Base-by-base conservation (phyloP, 192 early-diverging fungal genomes). In the Coemansia sp. region DNA sequence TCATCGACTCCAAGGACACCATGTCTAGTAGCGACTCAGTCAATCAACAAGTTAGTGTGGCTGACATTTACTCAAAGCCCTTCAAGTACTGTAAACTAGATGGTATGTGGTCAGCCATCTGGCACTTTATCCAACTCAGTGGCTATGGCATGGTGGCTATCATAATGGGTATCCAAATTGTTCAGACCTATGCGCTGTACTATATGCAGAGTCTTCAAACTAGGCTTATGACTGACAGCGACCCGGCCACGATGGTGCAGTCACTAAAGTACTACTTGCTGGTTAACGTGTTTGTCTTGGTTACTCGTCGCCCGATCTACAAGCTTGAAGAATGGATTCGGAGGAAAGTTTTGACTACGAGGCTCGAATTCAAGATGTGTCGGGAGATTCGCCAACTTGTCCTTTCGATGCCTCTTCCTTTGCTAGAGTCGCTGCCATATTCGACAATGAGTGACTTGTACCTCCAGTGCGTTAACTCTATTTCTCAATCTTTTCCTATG, bases 231-330 rank as follows among this genome's bases (percentile, higher is more conserved):
- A 54, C 44, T 2, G 74, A 80, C 41, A 70, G 40, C 62, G 70
- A 80, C 24, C 66, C 78, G 0, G 73, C 59, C 0, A 75, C 78
- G 0, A 72, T 74, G 18, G 43, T 22, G 41, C 54, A 67, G 20
- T 80, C 78, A 33, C 61, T 80, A 20, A 67, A 55, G 18, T 63
- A 46, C 24, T 76, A 80, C 46, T 33, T 80, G 11, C 20, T 70
- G 3, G 27, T 76, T 13, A 80, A 80, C 40, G 74, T 74, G 1
- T 6, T 67, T 2, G 29, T 73, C 0, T 16, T 13, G 2, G 64
- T 80, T 15, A 20, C 40, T 13, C 2, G 18, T 1, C 62, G 16
- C 5, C 78, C 76, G 54, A 63, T 80, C 0, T 2, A 5, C 1
- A 43, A 10, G 3, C 29, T 43, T 13, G 68, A 65, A 10, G 11